A percentile compares a stretch with the other conserved stretches of the same genome.
phyloP scores from a whole-genome alignment of 2,329 filamentous ascomycete species.

The Exophiala phaeomuriformis region DNA sequence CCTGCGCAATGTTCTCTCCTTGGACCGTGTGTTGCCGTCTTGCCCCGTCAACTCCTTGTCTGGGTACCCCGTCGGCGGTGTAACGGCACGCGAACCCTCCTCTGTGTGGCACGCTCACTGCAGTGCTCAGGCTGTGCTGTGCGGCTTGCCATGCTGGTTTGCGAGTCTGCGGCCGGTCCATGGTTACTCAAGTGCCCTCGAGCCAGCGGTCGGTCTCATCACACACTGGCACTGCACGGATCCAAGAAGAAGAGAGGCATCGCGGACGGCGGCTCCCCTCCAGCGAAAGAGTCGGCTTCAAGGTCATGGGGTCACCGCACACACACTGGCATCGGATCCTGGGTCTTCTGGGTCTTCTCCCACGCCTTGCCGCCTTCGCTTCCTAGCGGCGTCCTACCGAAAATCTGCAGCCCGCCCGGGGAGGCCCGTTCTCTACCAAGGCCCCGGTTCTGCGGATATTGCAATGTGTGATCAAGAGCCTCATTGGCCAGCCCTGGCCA shows the following conservation, averaged over 20 bases:
- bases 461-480: constrained; percentile 10
- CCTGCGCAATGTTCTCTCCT: constrained; percentile 1
- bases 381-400: background rate
- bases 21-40: constrained; percentile 7
- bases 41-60: background rate
- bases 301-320: background rate
- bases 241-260: background rate
- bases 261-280: background rate
- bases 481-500: constrained; percentile 11
- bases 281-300: background rate
- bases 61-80: constrained; percentile 5
- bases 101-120: background rate
- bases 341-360: background rate
- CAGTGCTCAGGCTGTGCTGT: background rate
- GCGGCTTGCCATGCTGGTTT: background rate
- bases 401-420: background rate
- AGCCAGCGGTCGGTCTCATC: background rate
- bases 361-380: background rate
- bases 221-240: background rate
- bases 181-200: constrained; percentile 2
- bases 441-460: constrained; percentile 16
- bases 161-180: background rate
- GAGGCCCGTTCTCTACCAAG: constrained; percentile 9
- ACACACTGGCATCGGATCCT: background rate
- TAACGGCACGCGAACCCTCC: background rate